These are phyloP conservation scores for Coemansia sp. DNA, from an alignment of 192 early-diverging fungal species.

Conservation along the genomic window DNA sequence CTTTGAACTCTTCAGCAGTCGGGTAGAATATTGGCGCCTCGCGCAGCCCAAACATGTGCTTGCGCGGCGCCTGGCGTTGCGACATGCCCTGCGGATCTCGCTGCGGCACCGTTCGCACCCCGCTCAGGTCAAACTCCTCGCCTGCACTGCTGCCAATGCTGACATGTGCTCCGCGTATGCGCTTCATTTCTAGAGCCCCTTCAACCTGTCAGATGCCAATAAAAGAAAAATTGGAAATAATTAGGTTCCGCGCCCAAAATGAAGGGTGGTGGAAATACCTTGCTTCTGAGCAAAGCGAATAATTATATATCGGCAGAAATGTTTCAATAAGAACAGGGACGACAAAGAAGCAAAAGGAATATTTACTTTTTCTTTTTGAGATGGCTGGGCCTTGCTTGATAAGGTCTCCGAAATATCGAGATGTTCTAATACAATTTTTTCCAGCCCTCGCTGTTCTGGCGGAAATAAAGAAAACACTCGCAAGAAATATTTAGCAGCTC, in stretches of 20 bases:
- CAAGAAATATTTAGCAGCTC: no score
- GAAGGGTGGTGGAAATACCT: background rate
- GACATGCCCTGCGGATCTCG: slow-evolving; percentile 37
- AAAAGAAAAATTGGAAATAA: background rate
- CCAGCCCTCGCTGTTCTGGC: no score
- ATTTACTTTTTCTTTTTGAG: background rate
- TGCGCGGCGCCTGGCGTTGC: slow-evolving; percentile 18
- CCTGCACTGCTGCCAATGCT: background rate
- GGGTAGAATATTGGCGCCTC: slow-evolving; percentile 82
- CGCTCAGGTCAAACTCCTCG: slow-evolving; percentile 30
- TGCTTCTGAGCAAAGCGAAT: background rate
- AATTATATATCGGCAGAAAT: background rate
- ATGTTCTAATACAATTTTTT: no score
- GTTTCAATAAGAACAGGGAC: background rate
- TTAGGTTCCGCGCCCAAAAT: no score
- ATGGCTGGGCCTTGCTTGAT: no score
- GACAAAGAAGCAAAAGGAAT: background rate
- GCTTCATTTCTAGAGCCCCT: slow-evolving; percentile 30
- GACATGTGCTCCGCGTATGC: slow-evolving; percentile 35
- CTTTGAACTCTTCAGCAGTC: slow-evolving; percentile 74
- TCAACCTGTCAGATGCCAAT: background rate
- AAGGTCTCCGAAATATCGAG: no score
- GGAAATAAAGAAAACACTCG: background rate
- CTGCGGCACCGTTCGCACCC: slow-evolving; percentile 26
- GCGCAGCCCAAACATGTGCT: slow-evolving; percentile 69